Conservation (phyloP, 192 early-diverging fungal species). For the Gonapodya sp. region DNA sequence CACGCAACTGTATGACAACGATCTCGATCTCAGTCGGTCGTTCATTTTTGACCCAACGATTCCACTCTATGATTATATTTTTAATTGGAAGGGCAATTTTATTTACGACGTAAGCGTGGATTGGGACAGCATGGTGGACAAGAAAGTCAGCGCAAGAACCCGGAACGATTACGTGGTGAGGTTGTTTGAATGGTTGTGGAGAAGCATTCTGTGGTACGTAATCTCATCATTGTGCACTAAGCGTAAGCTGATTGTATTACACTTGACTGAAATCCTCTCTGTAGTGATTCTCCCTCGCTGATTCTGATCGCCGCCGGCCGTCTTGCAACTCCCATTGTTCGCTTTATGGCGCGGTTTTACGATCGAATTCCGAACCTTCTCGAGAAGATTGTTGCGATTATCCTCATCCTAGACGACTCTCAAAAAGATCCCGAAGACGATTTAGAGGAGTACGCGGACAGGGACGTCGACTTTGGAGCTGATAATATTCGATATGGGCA, state of each 20-base stretch:
- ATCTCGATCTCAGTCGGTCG: neutral
- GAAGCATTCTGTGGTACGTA: neutral
- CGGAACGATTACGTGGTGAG: neutral
- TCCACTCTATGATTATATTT: neutral
- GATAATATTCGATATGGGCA: neutral
- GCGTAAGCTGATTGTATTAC: too few species aligned
- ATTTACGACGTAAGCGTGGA: neutral
- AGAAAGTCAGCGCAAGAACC: neutral
- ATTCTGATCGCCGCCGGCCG: neutral
- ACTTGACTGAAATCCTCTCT: too few species aligned
- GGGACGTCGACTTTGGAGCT: neutral
- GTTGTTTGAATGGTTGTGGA: neutral
- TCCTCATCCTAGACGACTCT: neutral
- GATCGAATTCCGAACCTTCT: neutral
- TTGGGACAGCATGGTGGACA: neutral
- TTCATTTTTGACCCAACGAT: neutral
- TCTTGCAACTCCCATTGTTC: neutral
- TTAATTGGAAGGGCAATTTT: neutral
- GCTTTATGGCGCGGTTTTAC: neutral
- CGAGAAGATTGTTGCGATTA: neutral
- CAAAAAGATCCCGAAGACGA: neutral
- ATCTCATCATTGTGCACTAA: too few species aligned
- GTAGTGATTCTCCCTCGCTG: neutral
- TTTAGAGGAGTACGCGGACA: neutral
- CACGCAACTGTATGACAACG: neutral